Conservation (phyloP, 306 rosid species). For the Vachellia collinsii region DNA sequence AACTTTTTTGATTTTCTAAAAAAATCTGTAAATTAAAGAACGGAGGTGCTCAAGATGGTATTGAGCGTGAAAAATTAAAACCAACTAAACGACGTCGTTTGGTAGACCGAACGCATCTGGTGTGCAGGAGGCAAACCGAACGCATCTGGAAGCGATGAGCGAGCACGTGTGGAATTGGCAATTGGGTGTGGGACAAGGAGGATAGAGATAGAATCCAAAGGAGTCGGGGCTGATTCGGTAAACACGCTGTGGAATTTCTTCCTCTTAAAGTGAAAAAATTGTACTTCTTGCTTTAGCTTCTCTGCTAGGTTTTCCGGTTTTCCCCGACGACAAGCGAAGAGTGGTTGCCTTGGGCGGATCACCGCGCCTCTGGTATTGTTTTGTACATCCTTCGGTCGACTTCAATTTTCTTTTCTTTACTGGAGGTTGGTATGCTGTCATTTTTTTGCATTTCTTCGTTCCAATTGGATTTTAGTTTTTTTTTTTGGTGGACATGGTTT, state of each 20-base stretch:
- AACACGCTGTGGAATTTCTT: neutral
- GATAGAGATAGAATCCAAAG: neutral
- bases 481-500: neutral
- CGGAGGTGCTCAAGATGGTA: too few relatives aligned
- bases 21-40: too few relatives aligned
- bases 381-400: neutral
- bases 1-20: too few relatives aligned
- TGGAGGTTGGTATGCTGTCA: neutral
- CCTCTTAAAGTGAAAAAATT: neutral
- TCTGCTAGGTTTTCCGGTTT: slow-evolving; percentile 12
- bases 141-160: neutral
- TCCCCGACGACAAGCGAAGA: neutral
- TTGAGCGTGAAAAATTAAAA: too few relatives aligned
- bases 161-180: slow-evolving; percentile 20
- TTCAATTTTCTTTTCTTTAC: slow-evolving; percentile 17
- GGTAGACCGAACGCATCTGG: neutral
- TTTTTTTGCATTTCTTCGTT: neutral
- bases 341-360: neutral
- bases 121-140: neutral
- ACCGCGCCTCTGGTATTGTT: slow-evolving; percentile 32
- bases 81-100: neutral
- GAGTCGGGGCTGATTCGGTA: neutral
- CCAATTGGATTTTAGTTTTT: neutral
- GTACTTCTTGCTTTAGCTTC: neutral
- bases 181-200: neutral